A percentile compares a stretch with the other conserved stretches of the same genome.
Evolutionary conservation across 306 rosid genomes (phyloP).

Genomic region (Lathyrus tuberosus): DNA sequence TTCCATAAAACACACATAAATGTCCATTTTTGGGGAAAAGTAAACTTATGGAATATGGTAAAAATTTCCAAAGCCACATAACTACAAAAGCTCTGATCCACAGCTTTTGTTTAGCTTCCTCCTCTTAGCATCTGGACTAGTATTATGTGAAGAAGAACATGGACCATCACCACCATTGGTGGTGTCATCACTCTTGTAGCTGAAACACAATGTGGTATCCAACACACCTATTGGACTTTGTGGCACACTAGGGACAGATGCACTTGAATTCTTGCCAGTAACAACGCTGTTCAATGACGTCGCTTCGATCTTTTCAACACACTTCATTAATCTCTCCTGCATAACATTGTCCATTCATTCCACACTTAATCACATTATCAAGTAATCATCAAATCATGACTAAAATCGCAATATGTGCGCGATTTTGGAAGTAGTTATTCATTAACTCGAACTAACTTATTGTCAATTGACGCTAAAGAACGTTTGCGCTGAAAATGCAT

Average conservation of each 20-base stretch:
- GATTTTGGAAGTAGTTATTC: no score
- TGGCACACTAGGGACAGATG: slow-evolving; percentile 54
- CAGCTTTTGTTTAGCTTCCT: slow-evolving; percentile 80
- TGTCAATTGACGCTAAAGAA: not conserved
- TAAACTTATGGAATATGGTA: slow-evolving; percentile 41
- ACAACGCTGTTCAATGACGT: slow-evolving; percentile 41
- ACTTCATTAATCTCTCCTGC: slow-evolving; percentile 80
- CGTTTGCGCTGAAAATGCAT: not conserved
- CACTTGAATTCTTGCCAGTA: slow-evolving; percentile 43
- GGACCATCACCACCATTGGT: slow-evolving; percentile 51
- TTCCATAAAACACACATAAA: slow-evolving; percentile 50
- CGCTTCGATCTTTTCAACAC: slow-evolving; percentile 57
- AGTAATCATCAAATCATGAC: slow-evolving; percentile 25
- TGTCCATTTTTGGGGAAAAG: slow-evolving; percentile 42
- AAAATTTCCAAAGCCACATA: slow-evolving; percentile 40
- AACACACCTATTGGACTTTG: slow-evolving; percentile 86
- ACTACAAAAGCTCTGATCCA: slow-evolving; percentile 58
- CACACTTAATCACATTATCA: slow-evolving; percentile 5
- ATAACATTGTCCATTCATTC: not conserved
- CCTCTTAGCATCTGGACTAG: slow-evolving; percentile 70
- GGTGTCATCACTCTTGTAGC: slow-evolving; percentile 79
- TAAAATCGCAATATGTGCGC: no score
- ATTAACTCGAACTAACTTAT: no score
- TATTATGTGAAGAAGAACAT: slow-evolving; percentile 61
- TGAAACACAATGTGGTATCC: slow-evolving; percentile 69